Base-by-base conservation (phyloP, 202 grass and related monocot genomes). In the Eragrostis tef region DNA sequence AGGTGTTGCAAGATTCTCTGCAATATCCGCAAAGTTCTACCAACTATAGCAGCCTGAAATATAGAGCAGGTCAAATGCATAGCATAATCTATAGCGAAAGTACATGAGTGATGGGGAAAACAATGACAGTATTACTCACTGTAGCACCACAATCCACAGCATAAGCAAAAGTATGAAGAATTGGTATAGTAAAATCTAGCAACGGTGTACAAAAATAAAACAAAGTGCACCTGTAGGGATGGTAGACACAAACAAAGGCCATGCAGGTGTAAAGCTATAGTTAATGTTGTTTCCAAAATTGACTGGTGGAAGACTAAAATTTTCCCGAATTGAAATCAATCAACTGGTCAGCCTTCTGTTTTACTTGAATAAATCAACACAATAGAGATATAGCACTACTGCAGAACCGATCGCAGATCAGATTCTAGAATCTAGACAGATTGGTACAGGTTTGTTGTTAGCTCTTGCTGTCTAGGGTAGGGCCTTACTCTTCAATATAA, bases 1-100 rank as follows among this genome's bases (percentile, higher is more conserved):
- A 94, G 87, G 79, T 88, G 80, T 73, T 88, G 92, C 67, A 98
- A 79, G 46, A 94, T 51, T 34, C 27, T 85, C 19, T 84, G 82
- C 46, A 98, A 83, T 86, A 98, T 83, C 77, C 82, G 67, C 87
- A 98, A 88, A 41, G 73, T 83, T 85, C 64, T 90, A 67, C 87
- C 24, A 6, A 93, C 87, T 84, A 94, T 71, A 80, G 87, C 77
- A 83, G 42, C 83, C 90, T 94, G 86, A 80, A 86, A 48, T 19
- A 73, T 36, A 64, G 11, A 69, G 15, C 11, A 67, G 36, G 48
- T 62, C 24, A 71, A 77, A 77, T 51, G 20, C 25, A 71, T 82
- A 86, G 46, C 16, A 53, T 76, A 71, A 76, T 9, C 15, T 25
- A 68, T 39, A 76, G 27, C 9, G 9, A 15, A 69, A 65, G 3